Base-by-base conservation (phyloP, 2,329 filamentous ascomycete genomes). In the Truncatella angustata region DNA sequence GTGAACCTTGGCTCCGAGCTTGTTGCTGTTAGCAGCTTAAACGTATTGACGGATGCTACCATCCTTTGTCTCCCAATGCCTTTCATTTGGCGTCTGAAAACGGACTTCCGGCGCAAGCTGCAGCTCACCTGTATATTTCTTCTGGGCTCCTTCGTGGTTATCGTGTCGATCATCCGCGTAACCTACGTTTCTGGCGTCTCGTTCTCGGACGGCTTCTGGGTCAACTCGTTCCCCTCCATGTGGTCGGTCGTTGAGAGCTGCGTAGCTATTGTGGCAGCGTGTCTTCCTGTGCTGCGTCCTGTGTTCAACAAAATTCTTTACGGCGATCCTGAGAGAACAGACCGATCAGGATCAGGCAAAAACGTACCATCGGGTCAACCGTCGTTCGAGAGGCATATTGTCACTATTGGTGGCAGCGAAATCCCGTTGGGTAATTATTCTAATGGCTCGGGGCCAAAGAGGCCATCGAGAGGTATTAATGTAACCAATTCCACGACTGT, bases 31-130 rank as follows among this genome's bases (percentile, higher is more conserved):
- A 35, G 26, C 9, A 42, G 44, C 14, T 42, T 42, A 3, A 34
- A 23, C 32, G 45, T 51, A 21, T 10, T 51, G 28, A 40, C 45
- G 32, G 50, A 51, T 26, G 18, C 45, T 32, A 21, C 50, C 40
- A 51, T 51, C 24, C 32, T 51, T 5, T 46, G 40, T 14, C 32
- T 51, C 11, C 50, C 50, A n/a, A 35, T 51, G 50, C 50, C 40
- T 12, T 42, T 45, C 42, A 42, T 51, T 23, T 51, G 50, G 50
- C 43, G 37, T 14, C 34, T 51, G 16, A 51, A 51, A 32, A 51
- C 50, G 18, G 45, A 51, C 42, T 24, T 39, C 20, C 44, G 39
- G 23, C 50, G 45, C 26, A 37, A 42, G 18, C 18, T 51, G 32
- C 45, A 18, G 39, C 24, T 51, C 18, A 51, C 42, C 30, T 37